Percentiles rank a stretch among this genome's conserved stretches.
phyloP scores from a whole-genome alignment of 345 rosid genomes.

The Boechera stricta region DNA sequence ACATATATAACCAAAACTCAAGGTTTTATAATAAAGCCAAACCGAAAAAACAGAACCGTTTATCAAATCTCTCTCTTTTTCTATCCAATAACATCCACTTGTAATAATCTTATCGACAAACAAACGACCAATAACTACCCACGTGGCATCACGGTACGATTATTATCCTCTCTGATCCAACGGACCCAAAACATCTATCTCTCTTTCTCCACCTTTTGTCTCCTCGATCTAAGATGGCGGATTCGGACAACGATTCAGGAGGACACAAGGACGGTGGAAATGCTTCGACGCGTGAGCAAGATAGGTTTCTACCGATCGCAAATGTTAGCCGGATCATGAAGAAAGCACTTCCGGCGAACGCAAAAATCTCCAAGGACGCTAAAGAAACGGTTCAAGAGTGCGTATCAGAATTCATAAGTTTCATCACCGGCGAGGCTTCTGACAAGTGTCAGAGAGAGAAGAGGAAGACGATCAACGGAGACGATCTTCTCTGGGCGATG shows the following conservation, averaged over 20 bases:
- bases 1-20: background rate
- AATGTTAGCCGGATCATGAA: constrained; percentile 84
- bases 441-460: constrained; percentile 80
- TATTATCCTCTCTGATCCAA: constrained; percentile 59
- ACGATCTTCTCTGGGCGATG: constrained; percentile 83
- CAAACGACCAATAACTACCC: constrained; percentile 51
- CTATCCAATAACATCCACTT: constrained; percentile 47
- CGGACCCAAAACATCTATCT: constrained; percentile 53
- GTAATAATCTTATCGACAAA: constrained; percentile 61
- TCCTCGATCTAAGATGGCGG: constrained; percentile 58
- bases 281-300: constrained; percentile 63
- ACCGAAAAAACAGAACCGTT: constrained; percentile 15
- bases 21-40: background rate
- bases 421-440: constrained; percentile 76
- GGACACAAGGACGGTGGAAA: constrained; percentile 50
- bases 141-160: constrained; percentile 56
- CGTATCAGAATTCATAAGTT: constrained; percentile 78
- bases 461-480: constrained; percentile 80
- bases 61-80: constrained; percentile 32
- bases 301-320: constrained; percentile 69
- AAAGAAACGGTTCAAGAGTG: constrained; percentile 85
- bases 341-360: constrained; percentile 74
- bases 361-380: constrained; percentile 78
- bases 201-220: constrained; percentile 19
- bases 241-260: constrained; percentile 76